Conservation (phyloP, 2,329 filamentous ascomycete species). For the Trichoderma breve region DNA sequence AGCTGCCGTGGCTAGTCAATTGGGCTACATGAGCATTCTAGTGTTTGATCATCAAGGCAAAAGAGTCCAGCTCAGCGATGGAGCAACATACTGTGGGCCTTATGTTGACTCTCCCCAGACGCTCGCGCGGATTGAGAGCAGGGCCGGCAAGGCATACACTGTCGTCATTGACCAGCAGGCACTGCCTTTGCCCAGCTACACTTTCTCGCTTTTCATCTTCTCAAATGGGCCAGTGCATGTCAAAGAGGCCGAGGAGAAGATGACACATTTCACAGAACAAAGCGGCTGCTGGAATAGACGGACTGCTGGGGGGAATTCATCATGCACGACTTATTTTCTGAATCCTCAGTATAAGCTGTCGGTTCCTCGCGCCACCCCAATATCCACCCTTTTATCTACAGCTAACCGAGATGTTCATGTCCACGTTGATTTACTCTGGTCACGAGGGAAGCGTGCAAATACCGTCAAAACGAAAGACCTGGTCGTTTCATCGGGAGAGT, state of each 20-base stretch:
- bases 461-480: conserved; percentile 73
- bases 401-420: conserved; percentile 66
- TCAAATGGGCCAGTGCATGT: conserved; percentile 64
- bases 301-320: conserved; percentile 81
- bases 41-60: conserved; percentile 71
- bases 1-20: conserved; percentile 49
- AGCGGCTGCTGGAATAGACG: conserved; percentile 70
- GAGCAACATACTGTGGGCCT: conserved; percentile 70
- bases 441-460: conserved; percentile 67
- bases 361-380: conserved; percentile 54
- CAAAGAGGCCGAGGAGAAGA: conserved; percentile 57
- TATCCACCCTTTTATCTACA: conserved; percentile 74
- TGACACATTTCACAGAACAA: conserved; percentile 57
- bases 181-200: conserved; percentile 68
- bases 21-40: conserved; percentile 85
- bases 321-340: conserved; percentile 70
- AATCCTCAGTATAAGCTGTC: conserved; percentile 83
- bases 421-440: conserved; percentile 82
- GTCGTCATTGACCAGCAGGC: conserved; percentile 77
- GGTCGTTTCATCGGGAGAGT: conserved; percentile 81
- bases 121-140: conserved; percentile 63
- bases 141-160: conserved; percentile 46
- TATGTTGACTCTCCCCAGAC: conserved; percentile 94
- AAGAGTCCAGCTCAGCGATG: conserved; percentile 71
- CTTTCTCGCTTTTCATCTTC: conserved; percentile 85